These are phyloP conservation scores for Phaeosphaeria sp. DNA, from an alignment of 2,329 filamentous ascomycete genomes.

Conservation along the genomic window DNA sequence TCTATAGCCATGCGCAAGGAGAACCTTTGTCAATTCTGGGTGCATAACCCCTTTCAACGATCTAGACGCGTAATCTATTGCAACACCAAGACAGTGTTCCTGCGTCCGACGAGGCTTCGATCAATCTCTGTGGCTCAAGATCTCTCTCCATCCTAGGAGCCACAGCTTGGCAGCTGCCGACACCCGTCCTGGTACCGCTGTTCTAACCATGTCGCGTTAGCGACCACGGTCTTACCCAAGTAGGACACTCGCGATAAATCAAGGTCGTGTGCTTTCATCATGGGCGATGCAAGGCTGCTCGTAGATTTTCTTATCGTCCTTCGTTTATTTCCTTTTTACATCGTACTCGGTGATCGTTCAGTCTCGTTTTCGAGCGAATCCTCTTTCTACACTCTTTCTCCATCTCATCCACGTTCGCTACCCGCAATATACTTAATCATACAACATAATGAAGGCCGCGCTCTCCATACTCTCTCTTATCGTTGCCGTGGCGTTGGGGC, in stretches of 20 bases:
- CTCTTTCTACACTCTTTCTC: slow-evolving; percentile 5
- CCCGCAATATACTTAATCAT: background rate
- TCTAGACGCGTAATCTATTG: slow-evolving; percentile 4
- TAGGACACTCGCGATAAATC: slow-evolving; percentile 11
- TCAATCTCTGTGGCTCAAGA: slow-evolving; percentile 15
- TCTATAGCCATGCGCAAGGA: background rate
- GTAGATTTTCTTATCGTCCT: slow-evolving; percentile 1
- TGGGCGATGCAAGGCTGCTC: slow-evolving; percentile 4
- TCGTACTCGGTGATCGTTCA: background rate
- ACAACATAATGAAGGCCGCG: slow-evolving; percentile 18
- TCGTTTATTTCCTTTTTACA: slow-evolving; percentile 4
- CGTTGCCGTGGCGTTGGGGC: slow-evolving; percentile 18
- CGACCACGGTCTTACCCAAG: background rate
- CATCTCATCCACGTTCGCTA: slow-evolving; percentile 1
- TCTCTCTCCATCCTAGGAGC: slow-evolving; percentile 2
- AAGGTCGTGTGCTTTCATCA: slow-evolving; percentile 17
- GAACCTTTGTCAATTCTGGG: background rate
- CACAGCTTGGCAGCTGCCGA: slow-evolving; percentile 21
- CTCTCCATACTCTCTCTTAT: slow-evolving; percentile 16
- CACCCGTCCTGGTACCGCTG: slow-evolving; percentile 15
- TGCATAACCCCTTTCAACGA: background rate
- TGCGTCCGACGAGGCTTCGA: slow-evolving; percentile 9
- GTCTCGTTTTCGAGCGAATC: background rate
- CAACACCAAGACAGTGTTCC: slow-evolving; percentile 11
- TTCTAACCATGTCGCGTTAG: slow-evolving; percentile 10